Evolutionary conservation across 2,329 filamentous ascomycete species (phyloP).

Genomic region (Fusarium zealandicum): DNA sequence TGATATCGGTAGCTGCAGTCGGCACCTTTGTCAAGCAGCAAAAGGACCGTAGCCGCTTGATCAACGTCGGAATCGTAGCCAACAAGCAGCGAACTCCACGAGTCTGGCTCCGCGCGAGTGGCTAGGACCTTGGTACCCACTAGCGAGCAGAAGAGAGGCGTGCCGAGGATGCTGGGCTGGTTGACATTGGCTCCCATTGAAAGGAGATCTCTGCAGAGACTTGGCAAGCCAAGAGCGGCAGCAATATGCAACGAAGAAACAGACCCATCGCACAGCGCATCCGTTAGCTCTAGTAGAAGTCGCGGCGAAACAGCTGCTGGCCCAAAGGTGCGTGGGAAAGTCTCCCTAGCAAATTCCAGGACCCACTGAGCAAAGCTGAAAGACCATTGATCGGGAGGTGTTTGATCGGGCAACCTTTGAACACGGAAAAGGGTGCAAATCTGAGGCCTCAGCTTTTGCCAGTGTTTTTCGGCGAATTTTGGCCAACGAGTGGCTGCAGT

Average conservation of each 20-base stretch:
- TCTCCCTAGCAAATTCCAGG: conserved; percentile 45
- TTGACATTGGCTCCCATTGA: conserved; percentile 32
- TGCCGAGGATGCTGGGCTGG: conserved; percentile 37
- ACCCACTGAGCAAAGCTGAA: conserved; percentile 49
- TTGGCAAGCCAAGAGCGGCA: conserved; percentile 44
- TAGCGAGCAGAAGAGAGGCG: conserved; percentile 47
- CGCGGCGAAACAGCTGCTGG: conserved; percentile 30
- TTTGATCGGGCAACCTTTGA: conserved; percentile 1
- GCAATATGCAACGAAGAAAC: conserved; percentile 47
- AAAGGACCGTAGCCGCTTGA: conserved; percentile 29
- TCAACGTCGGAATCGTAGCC: conserved; percentile 9
- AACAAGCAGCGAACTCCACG: conserved; percentile 32
- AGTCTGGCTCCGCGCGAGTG: conserved; percentile 28
- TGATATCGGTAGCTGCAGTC: conserved; percentile 27
- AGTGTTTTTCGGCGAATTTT: conserved; percentile 37
- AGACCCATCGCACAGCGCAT: conserved; percentile 39
- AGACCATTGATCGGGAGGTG: not conserved
- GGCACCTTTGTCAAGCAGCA: conserved; percentile 36
- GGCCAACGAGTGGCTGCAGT: conserved; percentile 42
- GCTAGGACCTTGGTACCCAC: conserved; percentile 42
- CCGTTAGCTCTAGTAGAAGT: conserved; percentile 42
- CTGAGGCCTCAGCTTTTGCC: conserved; percentile 39
- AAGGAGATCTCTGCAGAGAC: conserved; percentile 41
- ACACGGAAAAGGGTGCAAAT: conserved; percentile 42
- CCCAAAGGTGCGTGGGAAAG: conserved; percentile 40